Evolutionary conservation across 2,329 filamentous ascomycete species (phyloP).

Genomic region (Chaetomium sp.): DNA sequence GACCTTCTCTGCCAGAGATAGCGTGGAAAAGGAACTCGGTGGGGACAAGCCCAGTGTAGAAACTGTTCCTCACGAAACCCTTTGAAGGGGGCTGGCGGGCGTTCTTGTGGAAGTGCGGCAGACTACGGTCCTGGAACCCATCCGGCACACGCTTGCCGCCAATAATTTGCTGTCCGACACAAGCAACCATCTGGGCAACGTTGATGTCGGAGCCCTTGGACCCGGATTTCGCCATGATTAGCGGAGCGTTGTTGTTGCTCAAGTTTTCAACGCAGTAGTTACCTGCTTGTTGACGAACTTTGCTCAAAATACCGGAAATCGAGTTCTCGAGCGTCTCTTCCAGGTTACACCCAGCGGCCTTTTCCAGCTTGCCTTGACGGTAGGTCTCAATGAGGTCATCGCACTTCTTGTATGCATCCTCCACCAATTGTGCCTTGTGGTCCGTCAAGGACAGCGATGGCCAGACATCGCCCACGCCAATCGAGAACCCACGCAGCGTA

Average conservation of each 20-base stretch:
- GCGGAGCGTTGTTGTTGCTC: constrained; percentile 83
- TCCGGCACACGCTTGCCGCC: constrained; percentile 86
- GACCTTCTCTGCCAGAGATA: constrained; percentile 94
- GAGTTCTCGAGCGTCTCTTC: constrained; percentile 86
- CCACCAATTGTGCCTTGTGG: constrained; percentile 70
- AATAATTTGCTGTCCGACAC: constrained; percentile 97
- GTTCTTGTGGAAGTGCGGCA: constrained; percentile 94
- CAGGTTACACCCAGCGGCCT: constrained; percentile 82
- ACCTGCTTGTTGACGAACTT: constrained; percentile 86
- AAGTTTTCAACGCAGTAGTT: constrained; percentile 84
- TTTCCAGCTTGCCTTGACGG: constrained; percentile 73
- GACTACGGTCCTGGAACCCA: constrained; percentile 89
- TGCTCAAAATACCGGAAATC: constrained; percentile 85
- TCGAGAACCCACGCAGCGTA: constrained; percentile 88
- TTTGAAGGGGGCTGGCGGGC: constrained; percentile 88
- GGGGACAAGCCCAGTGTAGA: constrained; percentile 84
- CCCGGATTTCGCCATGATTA: constrained; percentile 95
- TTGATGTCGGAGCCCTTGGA: constrained; percentile 98
- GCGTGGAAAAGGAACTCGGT: constrained; percentile 98
- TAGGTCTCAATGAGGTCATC: constrained; percentile 78
- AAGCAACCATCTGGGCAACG: constrained; percentile 97
- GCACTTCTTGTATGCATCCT: constrained; percentile 70
- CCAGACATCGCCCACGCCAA: constrained; percentile 91
- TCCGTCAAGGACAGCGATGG: constrained; percentile 64
- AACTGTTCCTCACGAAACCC: constrained; percentile 94